Evolutionary conservation across 1,139 yeast species (phyloP).

Genomic region (Candida tropicalis): DNA sequence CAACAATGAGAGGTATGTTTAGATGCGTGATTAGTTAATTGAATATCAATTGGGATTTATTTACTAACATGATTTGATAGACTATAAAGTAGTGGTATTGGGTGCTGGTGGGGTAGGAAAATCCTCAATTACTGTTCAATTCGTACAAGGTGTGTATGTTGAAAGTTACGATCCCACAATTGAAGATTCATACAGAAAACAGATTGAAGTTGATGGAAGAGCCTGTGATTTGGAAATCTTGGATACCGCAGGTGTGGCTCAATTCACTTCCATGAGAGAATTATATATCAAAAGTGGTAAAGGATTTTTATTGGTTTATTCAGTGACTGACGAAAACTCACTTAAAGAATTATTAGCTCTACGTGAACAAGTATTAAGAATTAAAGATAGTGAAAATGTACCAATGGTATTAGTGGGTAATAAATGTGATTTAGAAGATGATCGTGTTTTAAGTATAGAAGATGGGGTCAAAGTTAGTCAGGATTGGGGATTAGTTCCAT

Average conservation of each 20-base stretch:
- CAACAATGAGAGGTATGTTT: conserved; percentile 16
- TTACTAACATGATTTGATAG: conserved; percentile 19
- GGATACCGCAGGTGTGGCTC: conserved; percentile 57
- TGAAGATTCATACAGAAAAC: conserved; percentile 84
- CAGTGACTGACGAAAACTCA: conserved; percentile 86
- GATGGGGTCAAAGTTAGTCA: conserved; percentile 85
- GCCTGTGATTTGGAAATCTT: conserved; percentile 78
- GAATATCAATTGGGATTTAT: background rate
- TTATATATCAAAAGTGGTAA: conserved; percentile 83
- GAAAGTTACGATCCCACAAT: conserved; percentile 55
- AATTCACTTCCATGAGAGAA: conserved; percentile 60
- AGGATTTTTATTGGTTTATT: conserved; percentile 85
- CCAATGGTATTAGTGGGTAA: conserved; percentile 91
- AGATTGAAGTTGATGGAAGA: conserved; percentile 88
- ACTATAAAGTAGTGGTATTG: conserved; percentile 51
- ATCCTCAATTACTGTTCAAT: conserved; percentile 53
- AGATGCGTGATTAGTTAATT: background rate
- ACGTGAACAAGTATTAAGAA: conserved; percentile 85
- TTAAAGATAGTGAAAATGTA: conserved; percentile 76
- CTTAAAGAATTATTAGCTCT: conserved; percentile 79
- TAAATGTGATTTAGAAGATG: conserved; percentile 78
- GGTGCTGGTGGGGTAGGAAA: conserved; percentile 60
- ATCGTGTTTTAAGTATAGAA: conserved; percentile 73
- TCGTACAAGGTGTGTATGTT: conserved; percentile 53
- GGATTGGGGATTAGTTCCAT: conserved; percentile 86